These are phyloP conservation scores for Lipomyces kockii DNA, from an alignment of 805 yeast genomes.

Conservation along the genomic window DNA sequence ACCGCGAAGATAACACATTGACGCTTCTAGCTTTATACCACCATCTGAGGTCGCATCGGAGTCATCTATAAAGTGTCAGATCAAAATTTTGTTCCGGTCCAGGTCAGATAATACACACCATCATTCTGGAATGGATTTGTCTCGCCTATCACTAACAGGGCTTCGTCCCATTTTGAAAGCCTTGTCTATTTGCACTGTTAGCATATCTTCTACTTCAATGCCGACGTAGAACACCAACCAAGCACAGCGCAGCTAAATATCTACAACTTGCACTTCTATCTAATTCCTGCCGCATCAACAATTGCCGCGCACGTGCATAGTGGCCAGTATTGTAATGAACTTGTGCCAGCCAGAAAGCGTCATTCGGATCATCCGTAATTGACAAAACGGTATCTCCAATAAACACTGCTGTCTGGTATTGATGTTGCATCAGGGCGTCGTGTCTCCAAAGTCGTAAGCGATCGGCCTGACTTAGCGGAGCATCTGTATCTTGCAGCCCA, in stretches of 20 bases:
- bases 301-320: constrained; percentile 75
- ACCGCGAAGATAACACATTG: constrained; percentile 85
- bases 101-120: constrained; percentile 28
- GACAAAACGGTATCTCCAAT: constrained; percentile 89
- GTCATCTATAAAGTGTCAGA: not conserved
- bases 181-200: constrained; percentile 48
- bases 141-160: constrained; percentile 83
- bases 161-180: constrained; percentile 82
- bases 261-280: constrained; percentile 72
- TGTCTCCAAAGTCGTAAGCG: constrained; percentile 88
- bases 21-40: constrained; percentile 84
- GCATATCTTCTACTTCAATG: not conserved
- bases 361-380: constrained; percentile 81
- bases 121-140: constrained; percentile 66
- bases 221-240: constrained; percentile 41
- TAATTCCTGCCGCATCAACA: constrained; percentile 60
- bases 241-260: constrained; percentile 76
- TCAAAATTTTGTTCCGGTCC: not conserved
- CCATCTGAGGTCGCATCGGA: constrained; percentile 58
- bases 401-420: constrained; percentile 84
- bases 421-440: constrained; percentile 91
- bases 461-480: constrained; percentile 58
- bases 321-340: constrained; percentile 78
- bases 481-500: not conserved
- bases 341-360: constrained; percentile 96